A percentile compares a stretch with the other conserved stretches of the same genome.
Evolutionary conservation across 495 filamentous ascomycete genomes (phyloP).

Genomic region (Aspergillus campestris): DNA sequence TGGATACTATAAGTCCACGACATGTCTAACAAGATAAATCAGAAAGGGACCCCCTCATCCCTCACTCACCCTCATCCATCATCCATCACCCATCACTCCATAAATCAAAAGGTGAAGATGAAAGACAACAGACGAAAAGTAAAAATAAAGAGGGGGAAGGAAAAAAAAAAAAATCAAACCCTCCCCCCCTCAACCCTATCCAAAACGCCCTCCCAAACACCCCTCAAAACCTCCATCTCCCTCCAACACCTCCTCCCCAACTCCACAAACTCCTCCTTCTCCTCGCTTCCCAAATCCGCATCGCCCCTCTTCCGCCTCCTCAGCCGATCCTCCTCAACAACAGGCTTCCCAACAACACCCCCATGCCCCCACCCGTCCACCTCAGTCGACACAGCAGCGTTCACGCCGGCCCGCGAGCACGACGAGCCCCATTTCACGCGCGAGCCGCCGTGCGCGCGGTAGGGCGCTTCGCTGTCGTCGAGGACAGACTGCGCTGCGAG

Average conservation of each 20-base stretch:
- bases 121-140: too few relatives aligned
- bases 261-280: slow-evolving; percentile 62
- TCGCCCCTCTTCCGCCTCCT: slow-evolving; percentile 49
- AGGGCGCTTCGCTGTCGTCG: slow-evolving; percentile 48
- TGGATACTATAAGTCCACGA: too few relatives aligned
- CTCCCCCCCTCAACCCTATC: slow-evolving; percentile 25
- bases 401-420: slow-evolving; percentile 46
- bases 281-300: slow-evolving; percentile 52
- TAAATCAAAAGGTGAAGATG: too few relatives aligned
- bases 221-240: slow-evolving; percentile 75
- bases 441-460: slow-evolving; percentile 38
- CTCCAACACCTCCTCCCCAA: slow-evolving; percentile 66
- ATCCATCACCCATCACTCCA: too few relatives aligned
- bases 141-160: too few relatives aligned
- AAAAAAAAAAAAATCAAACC: slow-evolving; percentile 6
- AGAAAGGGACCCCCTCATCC: too few relatives aligned
- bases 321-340: slow-evolving; percentile 35
- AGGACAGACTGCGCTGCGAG: slow-evolving; percentile 58
- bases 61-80: too few relatives aligned
- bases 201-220: slow-evolving; percentile 63
- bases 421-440: slow-evolving; percentile 79
- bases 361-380: slow-evolving; percentile 80
- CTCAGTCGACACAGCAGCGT: slow-evolving; percentile 60
- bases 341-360: slow-evolving; percentile 49
- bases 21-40: too few relatives aligned